A percentile compares a stretch with the other conserved stretches of the same genome.
phyloP scores from a whole-genome alignment of 495 filamentous ascomycete species.

The Acidiella bohemica region DNA sequence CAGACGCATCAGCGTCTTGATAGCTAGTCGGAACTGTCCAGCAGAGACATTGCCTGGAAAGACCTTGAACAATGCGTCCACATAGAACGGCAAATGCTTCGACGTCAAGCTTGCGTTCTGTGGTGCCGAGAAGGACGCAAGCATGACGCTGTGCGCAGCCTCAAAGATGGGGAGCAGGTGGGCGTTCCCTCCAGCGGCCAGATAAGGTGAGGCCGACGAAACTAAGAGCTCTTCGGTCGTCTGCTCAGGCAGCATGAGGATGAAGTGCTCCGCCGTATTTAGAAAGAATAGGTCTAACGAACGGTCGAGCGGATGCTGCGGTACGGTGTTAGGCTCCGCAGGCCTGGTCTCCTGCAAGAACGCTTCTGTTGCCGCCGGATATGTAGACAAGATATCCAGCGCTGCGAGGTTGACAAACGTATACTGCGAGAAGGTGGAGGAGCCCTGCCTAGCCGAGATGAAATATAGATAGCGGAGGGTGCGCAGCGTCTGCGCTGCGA shows the following conservation, averaged over 20 bases:
- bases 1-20: constrained; percentile 77
- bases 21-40: constrained; percentile 84
- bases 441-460: constrained; percentile 64
- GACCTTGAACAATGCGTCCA: constrained; percentile 66
- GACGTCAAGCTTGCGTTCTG: constrained; percentile 57
- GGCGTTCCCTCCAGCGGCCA: constrained; percentile 49
- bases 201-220: constrained; percentile 60
- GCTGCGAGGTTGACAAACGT: constrained; percentile 75
- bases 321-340: constrained; percentile 44
- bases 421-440: constrained; percentile 63
- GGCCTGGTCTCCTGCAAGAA: constrained; percentile 56
- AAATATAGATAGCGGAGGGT: constrained; percentile 78
- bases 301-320: constrained; percentile 60
- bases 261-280: constrained; percentile 78
- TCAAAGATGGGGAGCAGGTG: constrained; percentile 64
- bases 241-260: constrained; percentile 48
- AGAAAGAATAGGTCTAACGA: constrained; percentile 84
- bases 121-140: constrained; percentile 70
- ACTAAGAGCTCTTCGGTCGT: constrained; percentile 62
- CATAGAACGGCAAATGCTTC: constrained; percentile 70
- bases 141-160: constrained; percentile 74
- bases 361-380: constrained; percentile 51
- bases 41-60: constrained; percentile 75
- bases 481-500: constrained; percentile 65
- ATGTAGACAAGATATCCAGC: constrained; percentile 73